Conservation (phyloP, 805 yeast genomes). For the Candida multigemmis region DNA sequence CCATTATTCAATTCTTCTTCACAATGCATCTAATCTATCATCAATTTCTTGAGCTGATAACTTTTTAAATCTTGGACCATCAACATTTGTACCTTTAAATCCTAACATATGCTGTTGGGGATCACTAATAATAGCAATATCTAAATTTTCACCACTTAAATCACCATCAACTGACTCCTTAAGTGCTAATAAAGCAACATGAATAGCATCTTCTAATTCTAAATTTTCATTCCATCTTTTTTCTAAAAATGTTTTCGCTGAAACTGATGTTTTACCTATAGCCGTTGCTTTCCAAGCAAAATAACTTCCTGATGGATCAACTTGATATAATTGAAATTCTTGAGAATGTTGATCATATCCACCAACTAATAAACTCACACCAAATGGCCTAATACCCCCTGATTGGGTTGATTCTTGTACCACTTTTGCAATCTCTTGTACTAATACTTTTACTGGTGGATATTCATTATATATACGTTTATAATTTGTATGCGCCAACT, state of each 20-base stretch:
- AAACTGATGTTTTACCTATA: constrained; percentile 89
- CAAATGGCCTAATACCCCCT: constrained; percentile 99
- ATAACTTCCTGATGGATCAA: constrained; percentile 95
- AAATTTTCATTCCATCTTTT: constrained; percentile 97
- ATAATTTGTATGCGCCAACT: constrained; percentile 85
- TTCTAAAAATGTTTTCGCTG: constrained; percentile 96
- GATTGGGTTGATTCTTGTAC: constrained; percentile 99
- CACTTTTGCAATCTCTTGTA: constrained; percentile 88
- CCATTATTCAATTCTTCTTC: constrained; percentile 7
- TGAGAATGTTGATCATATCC: constrained; percentile 79
- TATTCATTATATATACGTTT: constrained; percentile 92
- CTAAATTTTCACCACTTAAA: constrained; percentile 93
- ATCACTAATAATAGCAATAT: constrained; percentile 78
- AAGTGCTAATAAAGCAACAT: constrained; percentile 86
- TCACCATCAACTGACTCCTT: constrained; percentile 98
- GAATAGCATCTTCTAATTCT: constrained; percentile 96
- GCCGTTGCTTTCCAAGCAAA: constrained; percentile 99
- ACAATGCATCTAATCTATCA: constrained; percentile 90
- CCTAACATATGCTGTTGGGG: constrained; percentile 79
- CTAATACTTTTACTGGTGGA: constrained; percentile 92
- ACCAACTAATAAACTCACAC: constrained; percentile 89
- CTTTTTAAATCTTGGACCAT: constrained; percentile 85
- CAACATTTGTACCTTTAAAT: constrained; percentile 70
- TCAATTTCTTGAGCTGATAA: constrained; percentile 86
- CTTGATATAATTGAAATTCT: constrained; percentile 77